These are phyloP conservation scores for Plantago coronopus DNA, from an alignment of 305 asterid species.

Conservation along the genomic window DNA sequence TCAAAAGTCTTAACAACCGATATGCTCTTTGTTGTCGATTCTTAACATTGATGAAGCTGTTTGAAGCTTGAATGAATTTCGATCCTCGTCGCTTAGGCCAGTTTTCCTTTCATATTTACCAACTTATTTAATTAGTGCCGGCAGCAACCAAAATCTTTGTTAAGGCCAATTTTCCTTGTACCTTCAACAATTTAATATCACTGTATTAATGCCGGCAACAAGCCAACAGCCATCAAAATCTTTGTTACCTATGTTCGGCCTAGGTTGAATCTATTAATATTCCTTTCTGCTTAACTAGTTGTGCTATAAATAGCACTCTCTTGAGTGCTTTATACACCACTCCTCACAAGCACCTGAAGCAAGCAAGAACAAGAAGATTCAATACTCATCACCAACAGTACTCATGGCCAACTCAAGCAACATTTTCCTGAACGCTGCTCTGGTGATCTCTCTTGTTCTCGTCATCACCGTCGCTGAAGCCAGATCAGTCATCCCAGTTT, in stretches of 20 bases:
- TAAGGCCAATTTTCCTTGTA: slow-evolving; percentile 11
- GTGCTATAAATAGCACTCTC: slow-evolving; percentile 7
- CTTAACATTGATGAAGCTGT: too few species aligned
- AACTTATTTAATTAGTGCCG: too few species aligned
- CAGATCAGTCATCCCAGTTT: too few species aligned
- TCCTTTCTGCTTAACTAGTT: not conserved
- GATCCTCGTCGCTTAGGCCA: too few species aligned
- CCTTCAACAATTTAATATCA: slow-evolving; percentile 2
- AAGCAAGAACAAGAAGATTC: not conserved
- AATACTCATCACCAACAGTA: not conserved
- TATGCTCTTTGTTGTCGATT: too few species aligned
- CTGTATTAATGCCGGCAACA: slow-evolving; percentile 17
- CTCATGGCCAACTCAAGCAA: slow-evolving; percentile 30
- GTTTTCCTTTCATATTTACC: too few species aligned
- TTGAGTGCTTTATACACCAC: not conserved
- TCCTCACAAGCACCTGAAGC: too few species aligned
- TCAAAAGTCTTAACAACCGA: too few species aligned
- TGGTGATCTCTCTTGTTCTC: slow-evolving; percentile 27
- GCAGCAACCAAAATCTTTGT: too few species aligned
- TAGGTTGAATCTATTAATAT: too few species aligned
- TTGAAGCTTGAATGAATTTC: too few species aligned
- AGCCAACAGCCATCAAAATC: slow-evolving; percentile 17
- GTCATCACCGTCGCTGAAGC: slow-evolving; percentile 22
- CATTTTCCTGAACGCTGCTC: slow-evolving; percentile 21
- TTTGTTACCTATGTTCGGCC: not conserved